Base-by-base conservation (phyloP, 495 filamentous ascomycete genomes). In the Penicillium soppii region DNA sequence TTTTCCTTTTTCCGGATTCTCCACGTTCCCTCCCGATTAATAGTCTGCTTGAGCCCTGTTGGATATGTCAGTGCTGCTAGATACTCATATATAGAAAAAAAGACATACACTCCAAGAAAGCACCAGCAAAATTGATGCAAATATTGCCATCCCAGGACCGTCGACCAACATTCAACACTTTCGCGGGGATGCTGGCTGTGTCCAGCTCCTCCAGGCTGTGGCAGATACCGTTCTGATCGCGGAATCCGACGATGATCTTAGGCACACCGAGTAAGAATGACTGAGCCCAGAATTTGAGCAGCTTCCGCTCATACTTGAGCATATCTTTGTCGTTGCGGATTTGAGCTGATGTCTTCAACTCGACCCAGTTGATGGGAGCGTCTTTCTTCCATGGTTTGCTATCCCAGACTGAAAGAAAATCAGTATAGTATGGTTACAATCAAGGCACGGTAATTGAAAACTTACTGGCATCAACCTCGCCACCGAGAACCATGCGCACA, bases 251-350 rank as follows among this genome's bases (percentile, higher is more conserved):
- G 16, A 96, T 85, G 44, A 99, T 89, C 62, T 85, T 94, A 0
- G 90, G 89, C 2, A 97, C 91, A 6, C 91, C 92, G 1, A 99
- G 82, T 0, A 99, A 77, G 61, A 96, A 99, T 1, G 90, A 96
- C 57, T 99, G 94, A 15, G 90, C 87, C 94, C 94, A 99, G 72
- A 90, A 96, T 52, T 92, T 95, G 54, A 96, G 76, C 29, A 97
- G 76, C 65, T 97, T 97, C 9, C 87, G 80, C 67, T 99, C 89
- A 58, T 87, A 95, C 44, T 85, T 88, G 15, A 85, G 51, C 66
- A 82, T 75, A 52, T 90, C 87, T 27, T 82, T 78, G 1, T 85
- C 76, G 27, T 73, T 78, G 21, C 71, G 70, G 27, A 88, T 85
- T 49, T 87, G 82, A n/a, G 82, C 85, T 2, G 82, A 81, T 0